These are phyloP conservation scores for Coemansia sp. DNA, from an alignment of 192 early-diverging fungal species.

Conservation along the genomic window DNA sequence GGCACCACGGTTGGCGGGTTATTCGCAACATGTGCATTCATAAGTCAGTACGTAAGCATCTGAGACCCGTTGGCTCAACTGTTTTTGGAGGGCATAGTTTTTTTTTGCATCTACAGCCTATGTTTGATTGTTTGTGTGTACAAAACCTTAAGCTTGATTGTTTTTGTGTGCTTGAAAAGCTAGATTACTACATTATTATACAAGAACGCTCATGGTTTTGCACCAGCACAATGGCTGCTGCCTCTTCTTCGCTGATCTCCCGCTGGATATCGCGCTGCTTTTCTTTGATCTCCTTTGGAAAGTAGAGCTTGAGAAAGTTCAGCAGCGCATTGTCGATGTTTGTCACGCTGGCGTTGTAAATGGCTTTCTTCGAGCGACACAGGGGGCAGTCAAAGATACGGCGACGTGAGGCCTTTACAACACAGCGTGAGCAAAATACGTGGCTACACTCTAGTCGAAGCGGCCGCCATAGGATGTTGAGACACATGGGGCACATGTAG, in stretches of 20 bases:
- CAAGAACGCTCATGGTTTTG: conserved; percentile 35
- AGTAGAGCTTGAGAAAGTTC: conserved; percentile 77
- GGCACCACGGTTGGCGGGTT: too few species aligned
- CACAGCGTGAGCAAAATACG: conserved; percentile 78
- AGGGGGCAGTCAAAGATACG: conserved; percentile 72
- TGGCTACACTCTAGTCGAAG: conserved; percentile 75
- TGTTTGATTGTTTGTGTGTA: too few species aligned
- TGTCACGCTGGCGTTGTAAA: conserved; percentile 60
- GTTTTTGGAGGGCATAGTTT: too few species aligned
- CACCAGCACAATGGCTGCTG: conserved; percentile 58
- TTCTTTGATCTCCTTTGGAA: conserved; percentile 76
- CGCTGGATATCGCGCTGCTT: conserved; percentile 66
- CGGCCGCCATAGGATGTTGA: conserved; percentile 73
- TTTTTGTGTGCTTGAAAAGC: too few species aligned
- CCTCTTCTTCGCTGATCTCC: conserved; percentile 68
- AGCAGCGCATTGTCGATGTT: conserved; percentile 67
- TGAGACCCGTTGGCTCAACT: too few species aligned
- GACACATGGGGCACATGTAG: conserved; percentile 81
- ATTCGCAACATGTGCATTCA: too few species aligned
- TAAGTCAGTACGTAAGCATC: too few species aligned
- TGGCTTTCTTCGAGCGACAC: conserved; percentile 66
- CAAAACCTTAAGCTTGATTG: too few species aligned
- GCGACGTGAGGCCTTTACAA: conserved; percentile 72
- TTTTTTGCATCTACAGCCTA: too few species aligned
- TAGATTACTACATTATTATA: conserved; percentile 39